Conservation (phyloP, 768 basidiomycete species). For the Collybia mongolica region DNA sequence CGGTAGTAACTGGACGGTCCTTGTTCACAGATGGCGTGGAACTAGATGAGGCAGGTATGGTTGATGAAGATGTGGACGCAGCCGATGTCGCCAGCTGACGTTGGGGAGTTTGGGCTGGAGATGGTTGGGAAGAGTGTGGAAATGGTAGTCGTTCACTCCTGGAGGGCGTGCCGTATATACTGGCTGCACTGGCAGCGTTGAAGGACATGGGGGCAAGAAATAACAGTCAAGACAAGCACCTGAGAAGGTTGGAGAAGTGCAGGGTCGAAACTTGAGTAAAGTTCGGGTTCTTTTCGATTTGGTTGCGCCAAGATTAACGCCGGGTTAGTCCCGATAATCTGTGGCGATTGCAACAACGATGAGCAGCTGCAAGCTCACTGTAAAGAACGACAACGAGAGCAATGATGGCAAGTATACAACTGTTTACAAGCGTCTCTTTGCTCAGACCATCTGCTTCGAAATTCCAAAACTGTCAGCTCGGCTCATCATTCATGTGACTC, state of each 20-base stretch:
- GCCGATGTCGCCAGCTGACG: conserved; percentile 10
- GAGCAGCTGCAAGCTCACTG: no score
- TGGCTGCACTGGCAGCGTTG: conserved; percentile 12
- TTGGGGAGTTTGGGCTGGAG: conserved; percentile 27
- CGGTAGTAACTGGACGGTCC: conserved; percentile 18
- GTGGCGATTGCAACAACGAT: no score
- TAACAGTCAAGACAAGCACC: neutral
- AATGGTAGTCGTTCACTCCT: conserved; percentile 33
- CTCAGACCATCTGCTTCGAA: no score
- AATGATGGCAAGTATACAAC: no score
- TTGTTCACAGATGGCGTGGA: conserved; percentile 12
- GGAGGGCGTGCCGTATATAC: conserved; percentile 27
- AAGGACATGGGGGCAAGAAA: conserved; percentile 17
- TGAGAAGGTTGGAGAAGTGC: conserved; percentile 9
- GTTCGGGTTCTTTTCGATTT: neutral
- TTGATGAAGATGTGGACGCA: conserved; percentile 14
- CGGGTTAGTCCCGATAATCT: no score
- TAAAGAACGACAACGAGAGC: no score
- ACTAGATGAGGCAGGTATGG: conserved; percentile 6
- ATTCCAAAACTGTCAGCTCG: no score
- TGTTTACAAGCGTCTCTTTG: no score
- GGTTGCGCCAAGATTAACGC: neutral
- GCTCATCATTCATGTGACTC: no score
- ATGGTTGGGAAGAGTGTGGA: conserved; percentile 31
- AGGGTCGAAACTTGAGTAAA: conserved; percentile 7